A percentile compares a stretch with the other conserved stretches of the same genome.
These are phyloP conservation scores for Colletotrichum sp. DNA, from an alignment of 2,329 filamentous ascomycete genomes.

Conservation along the genomic window DNA sequence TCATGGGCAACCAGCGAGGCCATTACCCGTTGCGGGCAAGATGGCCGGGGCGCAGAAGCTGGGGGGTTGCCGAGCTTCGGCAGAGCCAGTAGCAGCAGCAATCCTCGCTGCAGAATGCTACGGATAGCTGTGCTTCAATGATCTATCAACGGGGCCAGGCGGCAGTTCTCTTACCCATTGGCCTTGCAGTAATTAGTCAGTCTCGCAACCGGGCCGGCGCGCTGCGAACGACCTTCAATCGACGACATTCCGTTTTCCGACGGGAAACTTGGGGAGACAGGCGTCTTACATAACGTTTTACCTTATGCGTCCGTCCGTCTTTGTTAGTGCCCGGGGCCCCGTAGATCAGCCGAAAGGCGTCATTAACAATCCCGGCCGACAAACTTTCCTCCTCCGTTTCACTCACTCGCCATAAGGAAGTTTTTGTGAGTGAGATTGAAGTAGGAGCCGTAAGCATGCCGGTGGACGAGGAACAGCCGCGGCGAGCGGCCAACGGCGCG, in stretches of 20 bases:
- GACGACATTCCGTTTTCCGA: background rate
- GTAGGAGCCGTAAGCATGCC: background rate
- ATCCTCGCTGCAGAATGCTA: background rate
- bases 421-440: background rate
- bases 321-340: background rate
- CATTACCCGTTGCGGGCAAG: constrained; percentile 5
- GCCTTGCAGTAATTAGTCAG: background rate
- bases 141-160: background rate
- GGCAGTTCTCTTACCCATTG: background rate
- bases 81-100: background rate
- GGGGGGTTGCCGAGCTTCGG: constrained; percentile 13
- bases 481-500: background rate
- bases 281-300: background rate
- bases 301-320: background rate
- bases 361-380: background rate
- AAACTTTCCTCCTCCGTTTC: background rate
- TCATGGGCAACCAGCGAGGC: background rate
- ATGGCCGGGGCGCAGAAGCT: background rate
- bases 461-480: constrained; percentile 10
- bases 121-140: background rate
- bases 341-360: constrained; percentile 9
- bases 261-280: background rate
- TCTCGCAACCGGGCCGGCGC: background rate
- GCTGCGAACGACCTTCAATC: background rate
- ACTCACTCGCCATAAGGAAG: background rate